These are phyloP conservation scores for cucumber (Cucumis sativus) DNA, from an alignment of 306 rosid species.

Conservation along the genomic window Cucumber_9930_V3 NC_026655.2:6968001-6968500, in stretches of 20 bases:
- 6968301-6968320: neutral
- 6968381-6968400: neutral
- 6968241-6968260: neutral
- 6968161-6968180: neutral
- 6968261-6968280: neutral
- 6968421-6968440: neutral
- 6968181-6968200: neutral
- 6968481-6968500: neutral
- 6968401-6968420: neutral
- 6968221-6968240: neutral
- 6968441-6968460: neutral
- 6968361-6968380: neutral
- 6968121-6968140: neutral
- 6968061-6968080: constrained; percentile 32
- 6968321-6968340: neutral
- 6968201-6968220: neutral
- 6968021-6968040: constrained; percentile 30
- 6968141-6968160: neutral
- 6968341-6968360: neutral
- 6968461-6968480: neutral
- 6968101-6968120: constrained; percentile 27
- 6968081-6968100: constrained; percentile 11
- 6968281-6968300: neutral
- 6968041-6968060: constrained; percentile 25
- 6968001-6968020: neutral